Conservation (phyloP, 306 rosid genomes). For the Quillaja saponaria region DNA sequence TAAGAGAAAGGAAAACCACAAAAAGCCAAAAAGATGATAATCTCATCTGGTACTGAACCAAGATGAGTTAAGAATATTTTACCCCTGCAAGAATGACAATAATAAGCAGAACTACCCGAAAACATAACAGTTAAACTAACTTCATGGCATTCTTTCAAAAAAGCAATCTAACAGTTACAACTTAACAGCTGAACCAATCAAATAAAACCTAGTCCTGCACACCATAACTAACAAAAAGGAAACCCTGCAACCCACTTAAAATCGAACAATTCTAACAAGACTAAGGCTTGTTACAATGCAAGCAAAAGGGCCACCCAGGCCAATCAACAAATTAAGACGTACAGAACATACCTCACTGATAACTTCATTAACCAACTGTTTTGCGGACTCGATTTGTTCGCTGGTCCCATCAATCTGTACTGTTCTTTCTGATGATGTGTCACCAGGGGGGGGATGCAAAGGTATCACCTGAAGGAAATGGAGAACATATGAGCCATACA, state of each 20-base stretch:
- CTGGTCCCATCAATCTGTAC: slow-evolving; percentile 83
- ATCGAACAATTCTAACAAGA: neutral
- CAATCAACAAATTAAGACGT: slow-evolving; percentile 29
- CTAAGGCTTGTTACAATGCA: slow-evolving; percentile 26
- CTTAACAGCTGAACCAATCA: neutral
- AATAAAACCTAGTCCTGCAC: neutral
- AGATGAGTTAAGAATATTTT: no score
- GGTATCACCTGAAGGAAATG: slow-evolving; percentile 77
- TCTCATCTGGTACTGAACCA: no score
- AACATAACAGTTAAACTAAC: no score
- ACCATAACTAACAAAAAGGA: slow-evolving; percentile 3
- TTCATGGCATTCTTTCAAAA: no score
- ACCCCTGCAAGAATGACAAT: no score
- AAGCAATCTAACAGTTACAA: neutral
- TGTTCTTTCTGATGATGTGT: slow-evolving; percentile 78
- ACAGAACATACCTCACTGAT: slow-evolving; percentile 77
- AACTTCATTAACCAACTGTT: slow-evolving; percentile 77
- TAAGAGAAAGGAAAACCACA: no score
- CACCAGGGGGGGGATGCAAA: slow-evolving; percentile 97
- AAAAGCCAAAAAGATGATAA: no score
- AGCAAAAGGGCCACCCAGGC: slow-evolving; percentile 28
- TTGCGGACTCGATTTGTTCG: slow-evolving; percentile 89
- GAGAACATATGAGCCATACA: neutral
- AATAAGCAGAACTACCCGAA: no score
- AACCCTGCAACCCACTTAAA: slow-evolving; percentile 9